phyloP scores from a whole-genome alignment of 1,284 basidiomycete genomes.

The Moesziomyces sp. region DNA sequence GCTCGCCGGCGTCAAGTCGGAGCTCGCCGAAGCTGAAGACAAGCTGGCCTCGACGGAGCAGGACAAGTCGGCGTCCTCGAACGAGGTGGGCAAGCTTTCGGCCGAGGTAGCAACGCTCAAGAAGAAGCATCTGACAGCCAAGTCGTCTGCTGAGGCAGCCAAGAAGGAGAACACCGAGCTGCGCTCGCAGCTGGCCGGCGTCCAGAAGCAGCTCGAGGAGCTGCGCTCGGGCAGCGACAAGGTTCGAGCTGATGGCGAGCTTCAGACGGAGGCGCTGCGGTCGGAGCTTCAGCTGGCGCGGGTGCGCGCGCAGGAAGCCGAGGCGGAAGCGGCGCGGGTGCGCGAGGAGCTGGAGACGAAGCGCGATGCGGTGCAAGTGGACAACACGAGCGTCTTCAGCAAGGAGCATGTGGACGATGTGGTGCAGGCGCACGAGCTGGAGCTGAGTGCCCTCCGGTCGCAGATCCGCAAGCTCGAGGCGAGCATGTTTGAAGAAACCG shows the following conservation, averaged over 20 bases:
- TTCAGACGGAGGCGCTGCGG: conserved; percentile 22
- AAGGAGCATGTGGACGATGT: conserved; percentile 48
- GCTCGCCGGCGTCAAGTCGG: conserved; percentile 7
- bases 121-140: conserved; percentile 51
- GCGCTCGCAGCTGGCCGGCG: not conserved
- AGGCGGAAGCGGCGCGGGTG: conserved; percentile 1
- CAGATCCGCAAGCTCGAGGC: conserved; percentile 56
- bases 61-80: conserved; percentile 4
- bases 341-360: conserved; percentile 5
- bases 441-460: conserved; percentile 42
- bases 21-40: conserved; percentile 10
- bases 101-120: conserved; percentile 30
- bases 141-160: conserved; percentile 34
- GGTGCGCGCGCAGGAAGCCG: conserved; percentile 14
- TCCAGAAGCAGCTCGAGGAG: conserved; percentile 3
- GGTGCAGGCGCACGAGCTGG: conserved; percentile 48
- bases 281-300: conserved; percentile 29
- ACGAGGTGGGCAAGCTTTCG: conserved; percentile 25
- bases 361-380: conserved; percentile 8
- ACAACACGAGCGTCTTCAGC: conserved; percentile 43
- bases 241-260: conserved; percentile 1
- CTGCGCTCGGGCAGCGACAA: conserved; percentile 5
- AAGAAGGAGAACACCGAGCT: conserved; percentile 49
- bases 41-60: conserved; percentile 7
- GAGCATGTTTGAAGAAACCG: conserved; percentile 53